These are phyloP conservation scores for Colletotrichum sp. DNA, from an alignment of 2,329 filamentous ascomycete species.

Conservation along the genomic window DNA sequence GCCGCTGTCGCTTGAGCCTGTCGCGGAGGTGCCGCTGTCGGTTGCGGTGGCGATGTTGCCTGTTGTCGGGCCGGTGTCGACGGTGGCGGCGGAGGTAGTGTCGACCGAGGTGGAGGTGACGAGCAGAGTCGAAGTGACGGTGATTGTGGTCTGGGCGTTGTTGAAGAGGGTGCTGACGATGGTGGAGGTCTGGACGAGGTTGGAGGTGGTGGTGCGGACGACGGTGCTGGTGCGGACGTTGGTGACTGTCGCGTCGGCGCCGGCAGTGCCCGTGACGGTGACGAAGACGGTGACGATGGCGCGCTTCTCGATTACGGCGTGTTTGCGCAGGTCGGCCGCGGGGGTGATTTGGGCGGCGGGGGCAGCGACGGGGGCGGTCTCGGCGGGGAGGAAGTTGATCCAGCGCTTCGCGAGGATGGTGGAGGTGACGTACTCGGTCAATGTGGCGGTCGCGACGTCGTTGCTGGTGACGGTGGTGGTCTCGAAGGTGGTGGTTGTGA, in stretches of 20 bases:
- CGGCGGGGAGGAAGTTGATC: conserved; percentile 29
- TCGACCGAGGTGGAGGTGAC: conserved; percentile 38
- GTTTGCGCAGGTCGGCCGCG: conserved; percentile 24
- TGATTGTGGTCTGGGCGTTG: conserved; percentile 43
- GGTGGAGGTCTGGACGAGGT: conserved; percentile 29
- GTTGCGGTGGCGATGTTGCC: conserved; percentile 27
- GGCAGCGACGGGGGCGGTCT: conserved; percentile 27
- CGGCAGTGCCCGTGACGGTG: conserved; percentile 38
- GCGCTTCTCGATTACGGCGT: conserved; percentile 35
- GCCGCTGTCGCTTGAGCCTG: conserved; percentile 10
- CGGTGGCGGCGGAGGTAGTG: conserved; percentile 30
- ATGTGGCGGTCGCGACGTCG: conserved; percentile 39
- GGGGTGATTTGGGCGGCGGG: conserved; percentile 20
- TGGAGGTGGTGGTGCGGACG: conserved; percentile 33
- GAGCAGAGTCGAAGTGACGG: conserved; percentile 40
- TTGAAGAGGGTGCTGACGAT: conserved; percentile 22
- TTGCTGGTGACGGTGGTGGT: conserved; percentile 42
- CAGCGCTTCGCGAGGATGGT: conserved; percentile 40
- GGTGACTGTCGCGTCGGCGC: conserved; percentile 24
- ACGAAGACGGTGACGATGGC: conserved; percentile 34
- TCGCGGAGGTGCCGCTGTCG: not conserved
- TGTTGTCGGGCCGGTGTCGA: conserved; percentile 27
- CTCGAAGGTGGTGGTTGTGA: conserved; percentile 38
- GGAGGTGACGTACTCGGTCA: conserved; percentile 37
- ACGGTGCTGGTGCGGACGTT: conserved; percentile 13